These are phyloP conservation scores for Cyclotella sp. DNA, from an alignment of 108 stramenopile species.

Conservation along the genomic window DNA sequence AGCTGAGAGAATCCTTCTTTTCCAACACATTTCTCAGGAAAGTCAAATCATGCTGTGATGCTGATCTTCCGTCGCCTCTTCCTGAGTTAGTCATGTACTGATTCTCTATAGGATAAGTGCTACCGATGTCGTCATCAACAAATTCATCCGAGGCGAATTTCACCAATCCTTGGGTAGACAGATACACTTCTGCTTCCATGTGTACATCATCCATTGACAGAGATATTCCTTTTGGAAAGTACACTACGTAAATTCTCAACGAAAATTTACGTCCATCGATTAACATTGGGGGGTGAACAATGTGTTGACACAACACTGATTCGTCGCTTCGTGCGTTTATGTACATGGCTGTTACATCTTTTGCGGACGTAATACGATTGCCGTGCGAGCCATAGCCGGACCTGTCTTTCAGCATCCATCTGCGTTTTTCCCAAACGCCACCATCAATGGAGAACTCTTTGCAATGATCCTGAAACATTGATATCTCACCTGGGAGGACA, in stretches of 20 bases:
- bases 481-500: conserved; percentile 44
- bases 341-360: conserved; percentile 32
- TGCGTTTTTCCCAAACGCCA: neutral
- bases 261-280: conserved; percentile 66
- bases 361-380: conserved; percentile 56
- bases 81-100: conserved; percentile 85
- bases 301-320: conserved; percentile 59
- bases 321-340: conserved; percentile 14
- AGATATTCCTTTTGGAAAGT: conserved; percentile 44
- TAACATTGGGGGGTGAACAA: conserved; percentile 71
- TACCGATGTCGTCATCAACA: no score
- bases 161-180: conserved; percentile 67
- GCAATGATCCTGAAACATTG: conserved; percentile 18
- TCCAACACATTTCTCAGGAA: conserved; percentile 47
- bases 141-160: conserved; percentile 67
- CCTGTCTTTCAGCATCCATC: conserved; percentile 70
- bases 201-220: conserved; percentile 6
- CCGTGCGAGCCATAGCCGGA: conserved; percentile 84
- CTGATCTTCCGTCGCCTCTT: conserved; percentile 49
- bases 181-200: conserved; percentile 36
- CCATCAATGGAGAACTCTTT: conserved; percentile 1
- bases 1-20: conserved; percentile 22
- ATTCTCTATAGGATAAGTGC: no score
- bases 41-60: conserved; percentile 59
- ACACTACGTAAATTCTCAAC: conserved; percentile 74